Evolutionary conservation across 352 stramenopile species (phyloP), one percentile per base, ranked within the genome.

Genomic region (Globisporangium echinulatum): DNA sequence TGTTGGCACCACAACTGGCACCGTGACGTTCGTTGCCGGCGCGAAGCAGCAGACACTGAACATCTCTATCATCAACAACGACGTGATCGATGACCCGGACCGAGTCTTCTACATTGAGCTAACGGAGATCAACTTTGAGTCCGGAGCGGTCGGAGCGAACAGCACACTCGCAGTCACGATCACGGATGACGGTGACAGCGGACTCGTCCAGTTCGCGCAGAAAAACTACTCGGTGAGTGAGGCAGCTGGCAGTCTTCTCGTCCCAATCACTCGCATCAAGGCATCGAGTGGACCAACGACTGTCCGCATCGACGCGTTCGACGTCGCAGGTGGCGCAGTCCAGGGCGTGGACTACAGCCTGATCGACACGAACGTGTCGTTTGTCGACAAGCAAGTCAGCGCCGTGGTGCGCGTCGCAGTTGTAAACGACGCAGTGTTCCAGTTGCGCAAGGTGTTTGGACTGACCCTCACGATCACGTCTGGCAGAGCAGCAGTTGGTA

Each of bases 21-120:
- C 52, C 14, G 53, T 88, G 0, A 14, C 54, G 0, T 85, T 88
- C 56, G 43, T 54, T 13, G 59, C 53, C 8, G 71, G 63, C n/a
- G 38, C 63, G 0, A 63, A 55, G 11, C 66, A 47, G 14, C 49
- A 67, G 11, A 56, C 55, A 5, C 60, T 88, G 10, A 51, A n/a
- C 0, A 40, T 88, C 14, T 6, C 36, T 0, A 79, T 88, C 37
- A 71, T 80, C 42, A 82, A 86, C 62, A 85, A 88, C 51, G 49
- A 64, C 9, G 56, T 86, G 8, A 60, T 64, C 0, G 75, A 85
- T 8, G 74, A 88, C 11, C 61, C 67, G 8, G 74, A 85, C 49
- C 69, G 54, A 7, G 80, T 64, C 36, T 88, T 88, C 44, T 80
- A 54, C 19, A 56, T 88, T 4, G 47, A 63, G 17, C 58, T 88